Evolutionary conservation across 2,329 filamentous ascomycete species (phyloP).

Genomic region (Drechslera avenae): DNA sequence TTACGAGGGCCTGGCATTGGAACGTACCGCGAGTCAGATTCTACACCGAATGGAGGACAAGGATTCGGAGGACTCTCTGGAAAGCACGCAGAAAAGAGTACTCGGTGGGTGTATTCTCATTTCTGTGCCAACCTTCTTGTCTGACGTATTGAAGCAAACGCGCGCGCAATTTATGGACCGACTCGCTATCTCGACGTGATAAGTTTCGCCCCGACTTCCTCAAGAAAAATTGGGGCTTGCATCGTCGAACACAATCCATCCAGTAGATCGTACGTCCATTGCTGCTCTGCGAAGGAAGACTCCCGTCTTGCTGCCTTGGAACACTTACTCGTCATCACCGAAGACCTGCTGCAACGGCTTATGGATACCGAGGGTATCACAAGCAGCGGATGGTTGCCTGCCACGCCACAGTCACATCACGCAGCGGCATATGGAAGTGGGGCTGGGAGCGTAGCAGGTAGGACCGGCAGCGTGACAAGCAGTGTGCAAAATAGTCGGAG

Average conservation of each 20-base stretch:
- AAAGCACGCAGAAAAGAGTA: conserved; percentile 40
- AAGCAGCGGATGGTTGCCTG: conserved; percentile 44
- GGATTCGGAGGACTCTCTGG: conserved; percentile 41
- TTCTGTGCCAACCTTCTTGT: background rate
- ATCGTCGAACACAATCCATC: conserved; percentile 46
- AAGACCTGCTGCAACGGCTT: conserved; percentile 41
- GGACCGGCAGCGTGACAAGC: conserved; percentile 30
- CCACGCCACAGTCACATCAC: conserved; percentile 41
- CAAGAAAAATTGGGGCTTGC: conserved; percentile 42
- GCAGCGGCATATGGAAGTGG: conserved; percentile 33
- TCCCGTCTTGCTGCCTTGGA: conserved; percentile 40
- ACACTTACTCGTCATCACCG: conserved; percentile 45
- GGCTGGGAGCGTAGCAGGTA: conserved; percentile 17
- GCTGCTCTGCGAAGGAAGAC: conserved; percentile 40
- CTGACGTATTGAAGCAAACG: conserved; percentile 34
- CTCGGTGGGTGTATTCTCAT: conserved; percentile 26
- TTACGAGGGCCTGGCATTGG: conserved; percentile 37
- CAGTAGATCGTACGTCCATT: conserved; percentile 44
- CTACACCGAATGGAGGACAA: conserved; percentile 44
- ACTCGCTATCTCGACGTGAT: conserved; percentile 45
- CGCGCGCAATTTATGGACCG: conserved; percentile 43
- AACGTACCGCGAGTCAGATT: conserved; percentile 39
- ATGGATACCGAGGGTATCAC: conserved; percentile 42
- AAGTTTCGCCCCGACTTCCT: conserved; percentile 42
- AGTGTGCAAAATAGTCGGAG: conserved; percentile 30